These are phyloP conservation scores for Singerocomus rubriflavus DNA, from an alignment of 1,284 basidiomycete genomes.

Conservation along the genomic window DNA sequence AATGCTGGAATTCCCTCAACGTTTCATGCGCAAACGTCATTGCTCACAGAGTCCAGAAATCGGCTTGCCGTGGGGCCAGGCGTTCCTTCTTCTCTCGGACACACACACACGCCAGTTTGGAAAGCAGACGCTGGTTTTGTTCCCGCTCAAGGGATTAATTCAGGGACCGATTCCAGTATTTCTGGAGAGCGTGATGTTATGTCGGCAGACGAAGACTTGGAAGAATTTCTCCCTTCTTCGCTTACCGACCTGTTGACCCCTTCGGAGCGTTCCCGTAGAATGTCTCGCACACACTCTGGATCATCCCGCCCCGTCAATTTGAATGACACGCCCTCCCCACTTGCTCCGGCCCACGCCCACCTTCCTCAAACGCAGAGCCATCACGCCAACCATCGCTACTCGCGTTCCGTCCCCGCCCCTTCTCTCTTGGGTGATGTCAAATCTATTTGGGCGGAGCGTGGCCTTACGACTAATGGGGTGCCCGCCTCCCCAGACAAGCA, in stretches of 20 bases:
- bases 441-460: constrained; percentile 63
- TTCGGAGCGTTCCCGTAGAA: constrained; percentile 72
- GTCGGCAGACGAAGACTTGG: constrained; percentile 72
- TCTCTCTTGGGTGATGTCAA: constrained; percentile 69
- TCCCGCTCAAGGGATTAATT: constrained; percentile 15
- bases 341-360: constrained; percentile 3
- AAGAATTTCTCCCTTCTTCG: constrained; percentile 85
- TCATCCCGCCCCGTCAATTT: constrained; percentile 32
- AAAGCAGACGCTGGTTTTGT: constrained; percentile 28
- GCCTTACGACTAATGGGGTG: constrained; percentile 25
- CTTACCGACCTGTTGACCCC: constrained; percentile 86
- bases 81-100: constrained; percentile 47
- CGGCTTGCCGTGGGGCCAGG: constrained; percentile 31
- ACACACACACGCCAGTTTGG: constrained; percentile 32
- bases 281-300: constrained; percentile 66
- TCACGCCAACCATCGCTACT: constrained; percentile 62
- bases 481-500: constrained; percentile 32
- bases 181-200: constrained; percentile 39
- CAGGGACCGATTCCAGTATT: constrained; percentile 19
- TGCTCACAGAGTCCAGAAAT: constrained; percentile 36
- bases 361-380: constrained; percentile 27
- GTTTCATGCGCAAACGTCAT: constrained; percentile 34
- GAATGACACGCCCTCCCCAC: constrained; percentile 25
- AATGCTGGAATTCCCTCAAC: constrained; percentile 44
- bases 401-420: constrained; percentile 73